Evolutionary conservation across 805 yeast genomes (phyloP).

Genomic region (Candida schatavii): DNA sequence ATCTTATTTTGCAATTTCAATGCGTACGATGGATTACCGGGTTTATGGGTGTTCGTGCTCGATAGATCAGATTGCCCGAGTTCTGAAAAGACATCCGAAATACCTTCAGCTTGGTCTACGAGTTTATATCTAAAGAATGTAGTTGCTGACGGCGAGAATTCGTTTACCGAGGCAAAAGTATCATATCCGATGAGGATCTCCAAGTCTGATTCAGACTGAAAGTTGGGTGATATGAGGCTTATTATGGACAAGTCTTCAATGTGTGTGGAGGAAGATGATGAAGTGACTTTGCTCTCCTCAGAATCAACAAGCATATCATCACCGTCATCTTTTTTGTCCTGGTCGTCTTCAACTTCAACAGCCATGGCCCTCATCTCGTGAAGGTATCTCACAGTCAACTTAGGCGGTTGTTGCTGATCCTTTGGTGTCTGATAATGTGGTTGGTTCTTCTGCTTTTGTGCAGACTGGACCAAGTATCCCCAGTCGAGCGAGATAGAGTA

Average conservation of each 20-base stretch:
- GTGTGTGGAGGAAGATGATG: background rate
- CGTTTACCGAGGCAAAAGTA: conserved; percentile 2
- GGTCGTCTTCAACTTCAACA: conserved; percentile 9
- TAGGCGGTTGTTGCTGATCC: conserved; percentile 41
- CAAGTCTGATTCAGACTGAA: conserved; percentile 37
- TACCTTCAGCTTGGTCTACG: conserved; percentile 16
- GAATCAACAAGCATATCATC: conserved; percentile 17
- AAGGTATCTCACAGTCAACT: conserved; percentile 29
- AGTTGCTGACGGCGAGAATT: conserved; percentile 14
- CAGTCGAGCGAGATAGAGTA: conserved; percentile 49
- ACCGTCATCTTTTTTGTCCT: conserved; percentile 8
- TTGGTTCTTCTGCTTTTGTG: conserved; percentile 42
- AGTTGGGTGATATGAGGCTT: conserved; percentile 46
- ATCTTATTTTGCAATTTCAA: conserved; percentile 28
- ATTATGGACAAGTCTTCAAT: conserved; percentile 25
- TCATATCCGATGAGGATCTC: conserved; percentile 47
- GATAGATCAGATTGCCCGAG: conserved; percentile 17
- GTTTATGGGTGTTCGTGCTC: conserved; percentile 14
- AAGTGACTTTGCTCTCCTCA: background rate
- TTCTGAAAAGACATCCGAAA: conserved; percentile 29
- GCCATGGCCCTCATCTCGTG: conserved; percentile 26
- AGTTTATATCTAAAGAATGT: conserved; percentile 29
- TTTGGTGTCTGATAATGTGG: conserved; percentile 53
- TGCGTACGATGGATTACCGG: conserved; percentile 2
- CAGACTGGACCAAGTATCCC: conserved; percentile 51